Evolutionary conservation across 306 rosid genomes (phyloP).

Genomic region (Acacia melanoxylon): DNA sequence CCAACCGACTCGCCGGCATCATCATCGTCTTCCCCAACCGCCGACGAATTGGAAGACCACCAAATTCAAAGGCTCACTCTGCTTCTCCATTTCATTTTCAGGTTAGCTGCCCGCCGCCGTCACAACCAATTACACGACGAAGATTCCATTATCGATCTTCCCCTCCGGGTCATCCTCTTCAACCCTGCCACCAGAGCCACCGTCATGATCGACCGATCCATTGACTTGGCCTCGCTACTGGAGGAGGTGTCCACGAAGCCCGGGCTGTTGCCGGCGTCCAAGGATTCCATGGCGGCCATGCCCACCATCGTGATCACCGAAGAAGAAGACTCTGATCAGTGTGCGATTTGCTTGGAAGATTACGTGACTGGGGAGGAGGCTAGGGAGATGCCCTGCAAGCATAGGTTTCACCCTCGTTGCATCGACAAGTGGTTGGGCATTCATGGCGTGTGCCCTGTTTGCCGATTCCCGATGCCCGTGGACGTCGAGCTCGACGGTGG

Average conservation of each 20-base stretch:
- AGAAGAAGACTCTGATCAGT: constrained; percentile 7
- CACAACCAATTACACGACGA: not conserved
- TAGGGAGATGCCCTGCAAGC: constrained; percentile 42
- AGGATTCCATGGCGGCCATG: constrained; percentile 31
- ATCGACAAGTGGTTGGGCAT: constrained; percentile 33
- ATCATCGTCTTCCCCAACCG: not conserved
- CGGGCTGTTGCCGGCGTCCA: constrained; percentile 23
- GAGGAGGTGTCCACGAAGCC: not conserved
- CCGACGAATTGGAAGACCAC: not conserved
- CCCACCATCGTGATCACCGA: constrained; percentile 26
- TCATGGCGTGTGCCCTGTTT: constrained; percentile 36
- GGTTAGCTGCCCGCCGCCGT: not conserved
- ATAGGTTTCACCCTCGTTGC: constrained; percentile 33
- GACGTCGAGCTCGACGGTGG: not conserved
- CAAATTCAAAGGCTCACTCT: not conserved
- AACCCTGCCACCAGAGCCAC: constrained; percentile 17
- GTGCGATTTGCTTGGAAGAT: constrained; percentile 37
- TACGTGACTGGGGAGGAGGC: constrained; percentile 22
- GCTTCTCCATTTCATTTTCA: not conserved
- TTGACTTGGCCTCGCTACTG: constrained; percentile 7
- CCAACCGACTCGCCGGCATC: not conserved
- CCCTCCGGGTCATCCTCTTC: not conserved
- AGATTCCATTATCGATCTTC: not conserved
- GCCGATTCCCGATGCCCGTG: constrained; percentile 35
- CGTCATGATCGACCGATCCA: constrained; percentile 15